These are phyloP conservation scores for Echria macrotheca DNA, from an alignment of 495 filamentous ascomycete species.

Conservation along the genomic window DNA sequence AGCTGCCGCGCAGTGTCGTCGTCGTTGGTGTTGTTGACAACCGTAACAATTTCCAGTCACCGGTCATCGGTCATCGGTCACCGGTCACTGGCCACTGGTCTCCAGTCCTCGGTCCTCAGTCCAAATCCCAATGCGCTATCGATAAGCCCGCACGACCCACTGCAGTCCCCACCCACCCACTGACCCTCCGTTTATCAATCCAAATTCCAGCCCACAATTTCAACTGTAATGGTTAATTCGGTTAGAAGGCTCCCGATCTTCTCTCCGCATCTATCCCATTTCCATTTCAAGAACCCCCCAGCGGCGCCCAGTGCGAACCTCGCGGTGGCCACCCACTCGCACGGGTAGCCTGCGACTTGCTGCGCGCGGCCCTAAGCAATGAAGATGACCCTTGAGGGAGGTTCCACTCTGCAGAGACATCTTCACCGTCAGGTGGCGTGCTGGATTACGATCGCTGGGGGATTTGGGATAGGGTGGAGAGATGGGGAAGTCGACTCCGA, in stretches of 20 bases:
- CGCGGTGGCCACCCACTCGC: constrained; percentile 46
- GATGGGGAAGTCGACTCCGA: constrained; percentile 42
- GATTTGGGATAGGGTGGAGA: constrained; percentile 40
- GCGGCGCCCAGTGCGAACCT: constrained; percentile 49
- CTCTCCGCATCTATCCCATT: constrained; percentile 37
- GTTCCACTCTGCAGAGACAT: constrained; percentile 49
- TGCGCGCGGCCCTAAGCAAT: constrained; percentile 44
- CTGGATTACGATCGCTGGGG: constrained; percentile 48
- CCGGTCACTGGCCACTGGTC: too few species aligned
- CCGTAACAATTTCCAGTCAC: too few species aligned
- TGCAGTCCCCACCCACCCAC: background rate
- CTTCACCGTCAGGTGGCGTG: constrained; percentile 49
- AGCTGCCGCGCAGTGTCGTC: too few species aligned
- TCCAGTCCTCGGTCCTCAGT: too few species aligned
- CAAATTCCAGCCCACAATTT: background rate
- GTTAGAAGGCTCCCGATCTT: constrained; percentile 44
- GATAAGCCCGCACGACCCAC: background rate
- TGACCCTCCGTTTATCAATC: constrained; percentile 15
- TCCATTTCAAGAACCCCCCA: constrained; percentile 42
- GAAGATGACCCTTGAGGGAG: constrained; percentile 46
- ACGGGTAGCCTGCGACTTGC: constrained; percentile 47
- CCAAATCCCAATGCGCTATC: too few species aligned
- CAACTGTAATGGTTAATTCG: constrained; percentile 47
- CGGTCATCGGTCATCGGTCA: too few species aligned
- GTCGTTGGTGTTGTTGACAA: too few species aligned